These are phyloP conservation scores for Trichophyton verrucosum DNA, from an alignment of 2,329 filamentous ascomycete species.

Conservation along the genomic window DNA sequence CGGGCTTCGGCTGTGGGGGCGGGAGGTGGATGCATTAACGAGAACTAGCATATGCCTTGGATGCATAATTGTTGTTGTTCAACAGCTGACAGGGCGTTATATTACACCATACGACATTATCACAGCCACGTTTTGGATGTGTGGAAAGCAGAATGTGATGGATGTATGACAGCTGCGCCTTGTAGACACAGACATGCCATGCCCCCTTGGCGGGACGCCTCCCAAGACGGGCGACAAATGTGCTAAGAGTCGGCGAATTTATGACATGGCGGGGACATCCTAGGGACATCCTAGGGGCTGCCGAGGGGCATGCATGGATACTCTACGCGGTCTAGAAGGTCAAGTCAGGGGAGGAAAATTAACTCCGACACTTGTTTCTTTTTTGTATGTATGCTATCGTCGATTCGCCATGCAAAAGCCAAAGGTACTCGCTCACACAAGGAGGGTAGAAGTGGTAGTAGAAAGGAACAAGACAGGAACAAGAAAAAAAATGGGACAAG, in stretches of 20 bases:
- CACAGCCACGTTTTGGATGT: not conserved
- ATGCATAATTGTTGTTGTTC: not conserved
- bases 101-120: not conserved
- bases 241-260: not conserved
- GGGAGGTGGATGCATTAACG: not conserved
- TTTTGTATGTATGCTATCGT: not conserved
- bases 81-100: not conserved
- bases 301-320: not conserved
- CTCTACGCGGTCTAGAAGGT: not conserved
- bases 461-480: not conserved
- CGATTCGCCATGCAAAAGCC: conserved; percentile 1
- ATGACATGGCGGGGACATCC: not conserved
- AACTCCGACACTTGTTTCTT: not conserved
- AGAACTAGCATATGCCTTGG: not conserved
- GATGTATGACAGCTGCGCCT: not conserved
- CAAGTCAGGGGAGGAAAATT: not conserved
- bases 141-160: not conserved
- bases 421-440: conserved; percentile 1
- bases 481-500: not conserved
- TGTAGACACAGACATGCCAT: not conserved
- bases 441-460: not conserved
- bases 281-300: not conserved
- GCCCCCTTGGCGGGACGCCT: not conserved
- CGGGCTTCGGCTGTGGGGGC: not conserved
- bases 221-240: not conserved